phyloP scores from a whole-genome alignment of 2,329 filamentous ascomycete species.

The Penicillium glabrum region DNA sequence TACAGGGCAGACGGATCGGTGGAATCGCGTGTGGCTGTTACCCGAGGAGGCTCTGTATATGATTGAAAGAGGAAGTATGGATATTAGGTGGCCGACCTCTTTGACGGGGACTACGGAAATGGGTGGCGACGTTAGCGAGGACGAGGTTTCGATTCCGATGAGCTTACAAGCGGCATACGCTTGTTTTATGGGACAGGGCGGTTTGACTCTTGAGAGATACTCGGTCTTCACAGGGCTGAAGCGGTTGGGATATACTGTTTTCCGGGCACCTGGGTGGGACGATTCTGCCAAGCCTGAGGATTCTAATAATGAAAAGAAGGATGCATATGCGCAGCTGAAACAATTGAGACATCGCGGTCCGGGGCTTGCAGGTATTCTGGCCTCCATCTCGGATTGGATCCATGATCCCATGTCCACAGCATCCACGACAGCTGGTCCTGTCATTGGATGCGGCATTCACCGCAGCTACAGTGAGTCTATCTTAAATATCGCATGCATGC shows the following conservation, averaged over 20 bases:
- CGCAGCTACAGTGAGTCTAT: constrained; percentile 49
- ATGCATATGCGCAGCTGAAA: constrained; percentile 2
- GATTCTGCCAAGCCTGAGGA: constrained; percentile 31
- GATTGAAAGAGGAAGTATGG: constrained; percentile 81
- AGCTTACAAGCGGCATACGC: constrained; percentile 90
- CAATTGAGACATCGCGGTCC: constrained; percentile 13
- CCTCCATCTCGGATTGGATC: constrained; percentile 35
- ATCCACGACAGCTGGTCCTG: constrained; percentile 45
- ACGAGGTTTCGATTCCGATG: constrained; percentile 72
- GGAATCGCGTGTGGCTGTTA: constrained; percentile 73
- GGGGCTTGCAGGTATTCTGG: constrained; percentile 32
- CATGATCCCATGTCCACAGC: constrained; percentile 25
- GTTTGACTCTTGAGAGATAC: constrained; percentile 72
- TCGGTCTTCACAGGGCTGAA: constrained; percentile 85
- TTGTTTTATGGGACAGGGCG: constrained; percentile 70
- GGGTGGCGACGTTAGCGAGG: constrained; percentile 38
- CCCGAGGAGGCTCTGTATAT: constrained; percentile 91
- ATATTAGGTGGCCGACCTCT: constrained; percentile 76
- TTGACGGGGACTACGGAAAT: constrained; percentile 21
- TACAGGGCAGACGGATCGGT: constrained; percentile 69
- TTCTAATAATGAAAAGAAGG: constrained; percentile 3
- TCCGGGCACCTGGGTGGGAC: constrained; percentile 64
- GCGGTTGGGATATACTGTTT: constrained; percentile 76
- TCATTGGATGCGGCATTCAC: constrained; percentile 55
- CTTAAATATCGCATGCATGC: neutral